These are phyloP conservation scores for Colletotrichum filicis DNA, from an alignment of 2,329 filamentous ascomycete species.

Conservation along the genomic window DNA sequence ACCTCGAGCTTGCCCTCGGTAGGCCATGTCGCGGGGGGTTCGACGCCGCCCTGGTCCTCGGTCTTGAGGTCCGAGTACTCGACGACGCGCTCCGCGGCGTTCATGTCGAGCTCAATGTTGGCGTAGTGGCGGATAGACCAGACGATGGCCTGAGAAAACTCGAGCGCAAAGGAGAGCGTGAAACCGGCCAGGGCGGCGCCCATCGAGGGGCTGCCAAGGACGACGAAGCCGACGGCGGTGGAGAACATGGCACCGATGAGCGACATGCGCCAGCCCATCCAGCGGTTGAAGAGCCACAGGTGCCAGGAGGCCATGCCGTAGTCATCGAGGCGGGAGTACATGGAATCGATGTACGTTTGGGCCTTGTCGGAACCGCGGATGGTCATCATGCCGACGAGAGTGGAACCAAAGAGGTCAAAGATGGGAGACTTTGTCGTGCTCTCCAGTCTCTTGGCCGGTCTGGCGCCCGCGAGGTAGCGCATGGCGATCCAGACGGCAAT, in stretches of 20 bases:
- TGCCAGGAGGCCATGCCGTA: conserved; percentile 75
- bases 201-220: conserved; percentile 70
- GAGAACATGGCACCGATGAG: conserved; percentile 77
- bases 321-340: conserved; percentile 76
- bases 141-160: conserved; percentile 72
- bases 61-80: conserved; percentile 78
- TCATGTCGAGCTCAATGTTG: conserved; percentile 81
- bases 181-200: conserved; percentile 80
- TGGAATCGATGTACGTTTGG: conserved; percentile 73
- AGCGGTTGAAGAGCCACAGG: conserved; percentile 79
- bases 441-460: conserved; percentile 82
- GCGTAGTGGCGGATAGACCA: conserved; percentile 76
- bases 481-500: conserved; percentile 68
- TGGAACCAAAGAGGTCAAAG: conserved; percentile 82
- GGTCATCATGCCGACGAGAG: conserved; percentile 77
- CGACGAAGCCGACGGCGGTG: conserved; percentile 70
- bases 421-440: conserved; percentile 82
- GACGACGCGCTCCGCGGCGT: conserved; percentile 78
- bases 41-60: conserved; percentile 70
- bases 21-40: conserved; percentile 79
- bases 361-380: conserved; percentile 81
- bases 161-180: conserved; percentile 77
- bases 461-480: conserved; percentile 75
- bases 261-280: conserved; percentile 80
- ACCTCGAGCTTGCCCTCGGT: conserved; percentile 78